Evolutionary conservation across 2,329 filamentous ascomycete species (phyloP), one percentile per base, ranked within the genome.

Genomic region (Aspergillus fijiensis): DNA sequence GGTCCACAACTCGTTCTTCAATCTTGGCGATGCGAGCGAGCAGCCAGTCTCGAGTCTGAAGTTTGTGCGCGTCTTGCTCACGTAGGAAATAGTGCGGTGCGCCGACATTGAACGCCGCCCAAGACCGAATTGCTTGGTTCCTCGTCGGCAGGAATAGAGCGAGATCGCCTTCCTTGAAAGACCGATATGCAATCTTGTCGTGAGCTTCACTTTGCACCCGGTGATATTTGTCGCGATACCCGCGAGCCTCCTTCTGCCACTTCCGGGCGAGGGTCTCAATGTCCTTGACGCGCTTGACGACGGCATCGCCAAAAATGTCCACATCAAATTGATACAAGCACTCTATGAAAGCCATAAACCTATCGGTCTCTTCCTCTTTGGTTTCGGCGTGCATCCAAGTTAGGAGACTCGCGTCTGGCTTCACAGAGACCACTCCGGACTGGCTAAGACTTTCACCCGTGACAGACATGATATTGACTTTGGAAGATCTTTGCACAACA

Each of bases 51-150:
- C 94, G 86, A 51, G 87, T 88, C 31, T 89, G 87, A 5, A 99
- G 81, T 62, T 91, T 89, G 76, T 99, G 96, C 1, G 84, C 84
- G 68, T 98, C 94, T 73, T 96, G 90, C 75, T 99, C 95, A 39
- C 92, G 90, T 2, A 99, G 83, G 79, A 99, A 99, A 79, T 95
- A 98, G 74, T 99, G 95, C 9, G 95, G 95, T 61, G 94, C 96
- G 1, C 93, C 94, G 33, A 99, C 91, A 70, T 99, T 99, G 83
- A 99, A 99, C 0, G 95, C 95, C 5, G 95, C 95, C 95, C 95
- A 99, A 0, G 95, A 94, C 16, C 94, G 90, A 4, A 92, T 95
- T 42, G 90, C 91, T 76, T 98, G 93, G 72, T 97, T 98, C 39
- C 94, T 85, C 0, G 95, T 99, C 0, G 95, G 95, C 47, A 99